Percentiles rank a stretch among this genome's conserved stretches.
Evolutionary conservation across 129 eudicot species (phyloP).

Genomic region (Lactuca saligna): DNA sequence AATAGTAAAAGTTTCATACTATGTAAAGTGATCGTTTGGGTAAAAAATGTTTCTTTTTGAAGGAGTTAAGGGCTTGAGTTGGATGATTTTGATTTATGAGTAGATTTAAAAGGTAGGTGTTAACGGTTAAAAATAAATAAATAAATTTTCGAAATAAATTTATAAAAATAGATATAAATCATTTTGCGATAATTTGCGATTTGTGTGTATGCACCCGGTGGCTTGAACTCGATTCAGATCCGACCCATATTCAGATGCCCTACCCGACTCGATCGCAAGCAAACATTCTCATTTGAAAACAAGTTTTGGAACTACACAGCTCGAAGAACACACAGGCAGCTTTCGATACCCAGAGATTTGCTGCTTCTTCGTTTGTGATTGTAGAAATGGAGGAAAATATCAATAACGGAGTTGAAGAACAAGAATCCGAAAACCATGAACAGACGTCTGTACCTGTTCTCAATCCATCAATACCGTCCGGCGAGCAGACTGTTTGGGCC

Average conservation of each 20-base stretch:
- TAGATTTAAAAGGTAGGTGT: too few species aligned
- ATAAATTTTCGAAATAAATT: neutral
- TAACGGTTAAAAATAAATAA: too few species aligned
- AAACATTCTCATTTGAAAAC: constrained; percentile 24
- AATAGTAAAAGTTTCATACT: too few species aligned
- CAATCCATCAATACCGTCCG: constrained; percentile 58
- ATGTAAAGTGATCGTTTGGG: too few species aligned
- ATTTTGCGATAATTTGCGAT: neutral
- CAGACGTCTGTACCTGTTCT: constrained; percentile 12
- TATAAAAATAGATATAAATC: neutral
- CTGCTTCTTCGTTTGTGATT: constrained; percentile 2
- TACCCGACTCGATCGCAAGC: constrained; percentile 38
- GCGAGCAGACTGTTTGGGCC: constrained; percentile 70
- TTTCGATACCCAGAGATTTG: constrained; percentile 1
- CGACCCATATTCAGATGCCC: constrained; percentile 44
- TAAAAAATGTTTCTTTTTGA: too few species aligned
- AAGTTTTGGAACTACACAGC: constrained; percentile 9
- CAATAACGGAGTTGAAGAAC: constrained; percentile 27
- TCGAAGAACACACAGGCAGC: constrained; percentile 24
- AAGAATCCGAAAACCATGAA: constrained; percentile 24
- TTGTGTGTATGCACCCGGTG: neutral
- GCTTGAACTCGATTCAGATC: constrained; percentile 3
- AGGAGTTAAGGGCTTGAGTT: too few species aligned
- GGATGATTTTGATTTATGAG: too few species aligned
- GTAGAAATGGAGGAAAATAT: constrained; percentile 33